Evolutionary conservation across 768 basidiomycete genomes (phyloP).

Genomic region (Myochromella boudieri): DNA sequence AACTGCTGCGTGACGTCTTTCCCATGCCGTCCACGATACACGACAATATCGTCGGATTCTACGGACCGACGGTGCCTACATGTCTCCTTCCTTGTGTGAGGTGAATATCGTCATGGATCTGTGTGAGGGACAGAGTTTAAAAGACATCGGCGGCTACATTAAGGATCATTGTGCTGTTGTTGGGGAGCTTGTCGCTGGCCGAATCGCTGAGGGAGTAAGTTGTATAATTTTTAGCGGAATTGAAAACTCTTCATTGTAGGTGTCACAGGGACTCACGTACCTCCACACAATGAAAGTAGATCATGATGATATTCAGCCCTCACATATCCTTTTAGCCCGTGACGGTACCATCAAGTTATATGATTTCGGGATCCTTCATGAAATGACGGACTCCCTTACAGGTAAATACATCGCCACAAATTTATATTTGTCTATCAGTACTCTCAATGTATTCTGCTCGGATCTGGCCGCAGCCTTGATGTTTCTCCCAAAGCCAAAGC

Average conservation of each 20-base stretch:
- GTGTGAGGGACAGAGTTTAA: conserved; percentile 85
- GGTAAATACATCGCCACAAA: conserved; percentile 98
- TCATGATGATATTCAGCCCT: conserved; percentile 94
- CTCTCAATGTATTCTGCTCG: not conserved
- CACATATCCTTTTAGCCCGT: conserved; percentile 88
- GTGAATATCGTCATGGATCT: conserved; percentile 95
- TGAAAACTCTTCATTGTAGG: conserved; percentile 36
- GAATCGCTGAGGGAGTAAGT: conserved; percentile 89
- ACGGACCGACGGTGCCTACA: conserved; percentile 93
- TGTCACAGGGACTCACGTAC: conserved; percentile 90
- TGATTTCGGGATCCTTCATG: conserved; percentile 98
- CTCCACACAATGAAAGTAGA: conserved; percentile 90
- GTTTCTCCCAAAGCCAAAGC: conserved; percentile 68
- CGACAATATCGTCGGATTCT: conserved; percentile 86
- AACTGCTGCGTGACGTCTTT: conserved; percentile 88
- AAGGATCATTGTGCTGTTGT: conserved; percentile 76
- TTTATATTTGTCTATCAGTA: conserved; percentile 96
- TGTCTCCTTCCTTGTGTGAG: conserved; percentile 83
- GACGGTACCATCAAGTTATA: conserved; percentile 89
- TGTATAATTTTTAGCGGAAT: not conserved
- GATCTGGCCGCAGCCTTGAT: conserved; percentile 11
- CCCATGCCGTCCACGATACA: conserved; percentile 86
- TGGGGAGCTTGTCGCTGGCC: conserved; percentile 86
- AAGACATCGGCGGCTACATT: conserved; percentile 84
- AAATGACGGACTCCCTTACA: conserved; percentile 87